Conservation (phyloP, 805 yeast genomes). For the Geotrichum ghanense region DNA sequence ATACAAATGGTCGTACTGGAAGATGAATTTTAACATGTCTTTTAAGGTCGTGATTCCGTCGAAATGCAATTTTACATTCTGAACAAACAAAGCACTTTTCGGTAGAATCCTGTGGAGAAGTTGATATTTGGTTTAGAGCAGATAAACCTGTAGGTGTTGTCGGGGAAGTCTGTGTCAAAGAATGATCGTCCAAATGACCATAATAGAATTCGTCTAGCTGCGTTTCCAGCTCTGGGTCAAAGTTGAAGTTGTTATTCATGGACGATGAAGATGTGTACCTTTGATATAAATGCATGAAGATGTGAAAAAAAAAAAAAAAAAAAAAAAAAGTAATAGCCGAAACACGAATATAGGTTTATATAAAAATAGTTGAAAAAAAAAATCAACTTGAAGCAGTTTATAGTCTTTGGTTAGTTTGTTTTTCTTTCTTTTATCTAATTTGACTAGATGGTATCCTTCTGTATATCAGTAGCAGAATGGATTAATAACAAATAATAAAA, state of each 20-base stretch:
- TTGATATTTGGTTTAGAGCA: background rate
- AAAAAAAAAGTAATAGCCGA: too few relatives aligned
- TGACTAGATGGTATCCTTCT: too few relatives aligned
- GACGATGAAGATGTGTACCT: too few relatives aligned
- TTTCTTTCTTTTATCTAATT: too few relatives aligned
- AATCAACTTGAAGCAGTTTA: too few relatives aligned
- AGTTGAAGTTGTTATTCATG: background rate
- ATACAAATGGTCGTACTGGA: slow-evolving; percentile 1
- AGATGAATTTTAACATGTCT: slow-evolving; percentile 1
- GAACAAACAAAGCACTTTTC: background rate
- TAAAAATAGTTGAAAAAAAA: too few relatives aligned
- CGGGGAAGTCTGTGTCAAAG: background rate
- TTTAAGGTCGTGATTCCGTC: slow-evolving; percentile 1
- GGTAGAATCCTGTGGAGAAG: background rate
- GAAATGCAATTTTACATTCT: slow-evolving; percentile 1
- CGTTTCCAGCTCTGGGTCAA: background rate
- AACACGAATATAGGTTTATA: too few relatives aligned
- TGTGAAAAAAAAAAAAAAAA: too few relatives aligned
- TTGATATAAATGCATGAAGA: too few relatives aligned
- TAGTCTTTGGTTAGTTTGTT: too few relatives aligned
- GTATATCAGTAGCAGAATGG: too few relatives aligned
- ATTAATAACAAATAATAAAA: too few relatives aligned
- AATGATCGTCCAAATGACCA: background rate
- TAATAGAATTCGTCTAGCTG: background rate
- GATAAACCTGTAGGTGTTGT: background rate